Conservation (phyloP, 2,329 filamentous ascomycete species). For the Dactylonectria estremocensis region DNA sequence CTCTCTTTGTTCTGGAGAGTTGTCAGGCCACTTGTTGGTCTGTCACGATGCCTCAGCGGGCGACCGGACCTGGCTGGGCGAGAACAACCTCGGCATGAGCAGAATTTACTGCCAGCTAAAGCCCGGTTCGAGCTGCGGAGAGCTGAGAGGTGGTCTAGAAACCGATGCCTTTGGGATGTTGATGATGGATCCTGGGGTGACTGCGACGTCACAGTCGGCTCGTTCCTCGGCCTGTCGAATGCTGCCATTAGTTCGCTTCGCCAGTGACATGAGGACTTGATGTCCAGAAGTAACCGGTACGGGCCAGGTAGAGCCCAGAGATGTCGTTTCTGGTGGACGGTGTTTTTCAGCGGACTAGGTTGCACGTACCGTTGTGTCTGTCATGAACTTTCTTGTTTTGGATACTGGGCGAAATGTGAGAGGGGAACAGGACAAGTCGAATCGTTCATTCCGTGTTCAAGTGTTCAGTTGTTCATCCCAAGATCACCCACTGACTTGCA, state of each 20-base stretch:
- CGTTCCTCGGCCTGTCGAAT: neutral
- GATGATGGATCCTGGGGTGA: conserved; percentile 2
- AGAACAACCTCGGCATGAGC: conserved; percentile 11
- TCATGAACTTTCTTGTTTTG: neutral
- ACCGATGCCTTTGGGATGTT: neutral
- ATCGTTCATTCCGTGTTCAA: neutral
- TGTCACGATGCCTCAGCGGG: neutral
- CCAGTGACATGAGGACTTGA: neutral
- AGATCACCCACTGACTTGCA: neutral
- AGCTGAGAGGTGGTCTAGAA: conserved; percentile 10
- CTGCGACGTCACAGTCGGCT: conserved; percentile 20
- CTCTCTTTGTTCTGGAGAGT: neutral
- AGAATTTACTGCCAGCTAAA: neutral
- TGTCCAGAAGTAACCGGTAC: conserved; percentile 18
- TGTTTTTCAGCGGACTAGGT: neutral
- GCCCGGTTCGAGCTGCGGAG: neutral
- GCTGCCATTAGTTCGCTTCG: conserved; percentile 15
- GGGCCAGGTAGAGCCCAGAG: neutral
- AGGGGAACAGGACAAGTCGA: neutral
- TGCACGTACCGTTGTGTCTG: neutral
- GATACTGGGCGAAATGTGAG: neutral
- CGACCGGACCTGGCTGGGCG: conserved; percentile 9
- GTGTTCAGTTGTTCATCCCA: neutral
- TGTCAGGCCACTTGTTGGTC: neutral
- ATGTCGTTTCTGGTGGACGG: neutral